Percentiles rank a stretch among this genome's conserved stretches.
Conservation (phyloP, 2,329 filamentous ascomycete species). For the Corinectria fuckeliana region DNA sequence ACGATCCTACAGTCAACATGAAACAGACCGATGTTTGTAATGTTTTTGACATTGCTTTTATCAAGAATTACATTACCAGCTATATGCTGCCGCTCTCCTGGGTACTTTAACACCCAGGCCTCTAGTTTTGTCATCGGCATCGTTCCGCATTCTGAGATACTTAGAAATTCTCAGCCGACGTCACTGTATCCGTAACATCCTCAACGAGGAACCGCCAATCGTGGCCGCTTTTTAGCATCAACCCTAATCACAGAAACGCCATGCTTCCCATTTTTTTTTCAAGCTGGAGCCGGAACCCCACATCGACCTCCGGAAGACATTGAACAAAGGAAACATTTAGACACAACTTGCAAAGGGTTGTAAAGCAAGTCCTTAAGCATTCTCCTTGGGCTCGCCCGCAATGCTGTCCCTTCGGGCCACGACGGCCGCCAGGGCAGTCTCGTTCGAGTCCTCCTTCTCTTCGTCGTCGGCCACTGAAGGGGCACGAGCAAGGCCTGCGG, state of each 20-base stretch:
- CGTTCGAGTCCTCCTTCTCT: slow-evolving; percentile 28
- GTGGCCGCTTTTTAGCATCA: not conserved
- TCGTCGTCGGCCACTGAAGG: slow-evolving; percentile 22
- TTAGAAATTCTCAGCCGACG: not conserved
- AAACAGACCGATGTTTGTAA: not conserved
- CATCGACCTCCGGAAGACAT: not conserved
- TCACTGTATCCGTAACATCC: not conserved
- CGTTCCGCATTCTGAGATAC: slow-evolving; percentile 7
- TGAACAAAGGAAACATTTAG: not conserved
- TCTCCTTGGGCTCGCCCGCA: slow-evolving; percentile 25
- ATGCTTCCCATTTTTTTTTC: slow-evolving; percentile 10
- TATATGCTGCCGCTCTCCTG: no score
- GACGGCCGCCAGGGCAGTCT: slow-evolving; percentile 31
- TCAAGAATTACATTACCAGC: not conserved
- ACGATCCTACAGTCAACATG: not conserved
- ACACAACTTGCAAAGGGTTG: not conserved
- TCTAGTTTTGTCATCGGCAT: not conserved
- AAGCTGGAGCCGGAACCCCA: not conserved
- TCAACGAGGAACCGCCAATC: not conserved
- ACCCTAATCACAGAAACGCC: slow-evolving; percentile 5
- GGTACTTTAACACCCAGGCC: slow-evolving; percentile 22
- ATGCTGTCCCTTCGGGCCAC: slow-evolving; percentile 32
- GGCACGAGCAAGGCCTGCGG: slow-evolving; percentile 8
- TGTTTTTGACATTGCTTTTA: not conserved
- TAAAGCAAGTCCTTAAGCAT: slow-evolving; percentile 16